Evolutionary conservation across 1,139 yeast species (phyloP), one percentile per base, ranked within the genome.

Genomic region (Sugiyamaella novakii): DNA sequence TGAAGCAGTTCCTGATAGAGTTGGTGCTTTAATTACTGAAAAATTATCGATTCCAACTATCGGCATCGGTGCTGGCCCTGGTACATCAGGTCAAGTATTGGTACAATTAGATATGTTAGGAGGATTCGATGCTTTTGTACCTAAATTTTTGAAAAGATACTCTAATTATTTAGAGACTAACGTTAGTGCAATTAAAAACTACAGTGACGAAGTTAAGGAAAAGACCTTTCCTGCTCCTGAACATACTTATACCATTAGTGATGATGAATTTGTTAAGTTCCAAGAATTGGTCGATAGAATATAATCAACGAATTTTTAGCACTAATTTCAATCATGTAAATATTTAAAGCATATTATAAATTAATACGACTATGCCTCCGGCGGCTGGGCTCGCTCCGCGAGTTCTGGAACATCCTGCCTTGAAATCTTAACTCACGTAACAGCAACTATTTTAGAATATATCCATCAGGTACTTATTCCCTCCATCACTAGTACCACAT

Each of bases 31-130:
- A 51, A 79, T 92, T 37, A 86, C 97, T 0, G 63, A 73, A 2
- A 70, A 72, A 24, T 66, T 89, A 25, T 51, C 65, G 0, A 73
- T 91, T 1, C 98, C 98, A 0, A 87, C 95, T 1, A 89, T 92
- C 55, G 98, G 98, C 5, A 92, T 92, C 47, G 98, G 98, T 5
- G 97, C 98, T 0, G 98, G 98, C 0, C 81, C 83, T 15, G 70
- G 69, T 10, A 84, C 92, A 12, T 81, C 88, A 29, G 98, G 96
- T 0, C 98, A 92, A 65, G 96, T 92, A 1, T 74, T 92, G 43
- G 98, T 92, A 0, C 82, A 86, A 64, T 79, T 89, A 1, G 98
- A 92, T 64, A 64, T 87, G 71, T 71, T 92, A 36, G 96, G 96
- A 0, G 76, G 74, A 19, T 77, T 79, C 44, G 81, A 82, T 18